Conservation (phyloP, 148 eudicot genomes). For the Suaeda aralocaspica region DNA sequence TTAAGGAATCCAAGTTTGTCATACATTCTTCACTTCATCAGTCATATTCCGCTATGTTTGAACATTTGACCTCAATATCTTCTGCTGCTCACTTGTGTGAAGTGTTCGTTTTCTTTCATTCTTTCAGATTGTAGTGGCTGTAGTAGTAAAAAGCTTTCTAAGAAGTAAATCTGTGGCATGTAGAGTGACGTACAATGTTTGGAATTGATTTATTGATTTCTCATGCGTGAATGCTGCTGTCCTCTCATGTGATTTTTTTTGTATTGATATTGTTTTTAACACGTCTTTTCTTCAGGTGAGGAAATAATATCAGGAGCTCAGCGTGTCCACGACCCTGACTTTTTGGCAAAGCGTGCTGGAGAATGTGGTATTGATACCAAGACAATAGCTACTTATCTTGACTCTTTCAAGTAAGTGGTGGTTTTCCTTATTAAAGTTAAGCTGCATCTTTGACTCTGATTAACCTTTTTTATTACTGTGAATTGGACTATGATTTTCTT, state of each 20-base stretch:
- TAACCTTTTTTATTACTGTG: too few species aligned
- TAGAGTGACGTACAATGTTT: neutral
- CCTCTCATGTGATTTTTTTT: too few species aligned
- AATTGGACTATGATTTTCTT: too few species aligned
- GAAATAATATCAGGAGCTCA: constrained; percentile 99
- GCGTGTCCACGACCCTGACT: constrained; percentile 76
- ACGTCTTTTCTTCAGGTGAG: constrained; percentile 49
- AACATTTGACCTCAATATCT: too few species aligned
- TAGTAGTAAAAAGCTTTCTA: neutral
- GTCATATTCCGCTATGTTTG: too few species aligned
- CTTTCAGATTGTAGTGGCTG: neutral
- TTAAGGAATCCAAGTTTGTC: too few species aligned
- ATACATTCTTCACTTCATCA: too few species aligned
- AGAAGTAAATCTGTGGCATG: neutral
- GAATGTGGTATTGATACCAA: constrained; percentile 63
- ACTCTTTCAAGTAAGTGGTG: constrained; percentile 63
- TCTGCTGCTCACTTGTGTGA: too few species aligned
- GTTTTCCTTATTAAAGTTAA: neutral
- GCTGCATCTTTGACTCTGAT: constrained; percentile 2
- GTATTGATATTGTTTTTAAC: too few species aligned
- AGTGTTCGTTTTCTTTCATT: too few species aligned
- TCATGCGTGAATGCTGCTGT: neutral
- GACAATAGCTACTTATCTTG: constrained; percentile 65
- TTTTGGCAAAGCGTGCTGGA: constrained; percentile 56
- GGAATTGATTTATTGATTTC: neutral